Base-by-base conservation (phyloP, 768 basidiomycete species). In the Grammothele lineata region DNA sequence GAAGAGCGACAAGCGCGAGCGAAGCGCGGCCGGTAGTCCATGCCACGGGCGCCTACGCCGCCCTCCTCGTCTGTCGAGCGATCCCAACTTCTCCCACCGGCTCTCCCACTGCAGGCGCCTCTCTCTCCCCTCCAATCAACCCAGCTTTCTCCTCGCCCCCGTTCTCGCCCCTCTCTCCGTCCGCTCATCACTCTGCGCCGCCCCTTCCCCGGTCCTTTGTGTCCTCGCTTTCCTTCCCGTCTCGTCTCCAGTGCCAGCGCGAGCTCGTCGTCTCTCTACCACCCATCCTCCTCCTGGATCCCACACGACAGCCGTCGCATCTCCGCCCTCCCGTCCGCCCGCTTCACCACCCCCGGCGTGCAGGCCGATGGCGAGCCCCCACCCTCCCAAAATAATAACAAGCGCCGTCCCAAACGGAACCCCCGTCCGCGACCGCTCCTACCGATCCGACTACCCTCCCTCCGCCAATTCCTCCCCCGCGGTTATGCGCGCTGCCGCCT, bases 381-480 rank as follows among this genome's bases (percentile, higher is more conserved):
- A 48, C 27, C 46, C 53, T 5, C 44, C 53, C 11, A 50, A 43
- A 46, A 54, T 50, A 10, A 47, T 50, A 25, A 54, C 48, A 25
- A 37, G 46, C 12, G 30, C 37, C 8, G 37, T 53, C 36, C 47
- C 52, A 15, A 51, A 56, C 47, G 50, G 47, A 24, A 55, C 54
- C 17, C 53, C 53, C 37, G 45, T 49, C 23, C 52, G 49, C 23
- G 48, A 58, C 49, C 48, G 51, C 23, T 36, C 40, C n/a, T 37
- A 47, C 47, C 56, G 56, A 25, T 38, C 45, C 40, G 55, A 56
- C 48, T 51, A 54, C n/a, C 33, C 49, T 18, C 25, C 47, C 3
- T 57, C 56, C 23, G 53, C 51, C 19, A 45, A 46, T 37, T 48
- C 43, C 33, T 57, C 56, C 14, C 56, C 53, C 19, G 45, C 54